Evolutionary conservation across 1,139 yeast species (phyloP).

Genomic region (Nakaseomyces kungkrabaensis): DNA sequence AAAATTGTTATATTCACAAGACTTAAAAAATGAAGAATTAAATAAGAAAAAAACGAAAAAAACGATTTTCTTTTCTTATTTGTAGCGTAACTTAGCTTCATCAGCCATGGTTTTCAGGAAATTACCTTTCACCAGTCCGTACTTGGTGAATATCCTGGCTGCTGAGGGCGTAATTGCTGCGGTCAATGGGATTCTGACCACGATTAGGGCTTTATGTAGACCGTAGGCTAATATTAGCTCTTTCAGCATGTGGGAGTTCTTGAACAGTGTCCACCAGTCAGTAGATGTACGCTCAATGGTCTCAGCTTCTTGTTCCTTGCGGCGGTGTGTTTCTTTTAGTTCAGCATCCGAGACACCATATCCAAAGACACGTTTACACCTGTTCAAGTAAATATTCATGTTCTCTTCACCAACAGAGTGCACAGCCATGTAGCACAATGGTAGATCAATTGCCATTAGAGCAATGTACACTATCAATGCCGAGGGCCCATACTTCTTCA

Average conservation of each 20-base stretch:
- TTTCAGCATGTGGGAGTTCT: conserved; percentile 39
- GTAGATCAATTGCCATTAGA: conserved; percentile 64
- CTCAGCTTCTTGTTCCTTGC: conserved; percentile 10
- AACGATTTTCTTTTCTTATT: conserved; percentile 7
- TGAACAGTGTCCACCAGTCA: conserved; percentile 17
- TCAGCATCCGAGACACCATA: conserved; percentile 35
- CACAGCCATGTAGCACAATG: conserved; percentile 70
- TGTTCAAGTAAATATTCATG: conserved; percentile 56
- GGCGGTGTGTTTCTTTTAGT: conserved; percentile 24
- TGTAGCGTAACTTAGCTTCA: conserved; percentile 22
- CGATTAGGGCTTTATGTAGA: conserved; percentile 71
- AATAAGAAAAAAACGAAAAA: too few species aligned
- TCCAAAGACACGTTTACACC: conserved; percentile 50
- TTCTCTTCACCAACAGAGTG: conserved; percentile 80
- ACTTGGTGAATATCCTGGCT: conserved; percentile 50
- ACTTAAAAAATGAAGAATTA: too few species aligned
- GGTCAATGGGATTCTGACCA: conserved; percentile 77
- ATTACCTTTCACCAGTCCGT: conserved; percentile 55
- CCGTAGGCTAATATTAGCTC: conserved; percentile 91
- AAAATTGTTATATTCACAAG: too few species aligned
- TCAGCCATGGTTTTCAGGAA: conserved; percentile 14
- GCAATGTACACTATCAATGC: conserved; percentile 80
- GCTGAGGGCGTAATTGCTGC: conserved; percentile 87
- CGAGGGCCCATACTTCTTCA: conserved; percentile 83
- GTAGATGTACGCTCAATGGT: conserved; percentile 3